These are phyloP conservation scores for Wickerhamiella pararugosa DNA, from an alignment of 1,139 yeast genomes.

Conservation along the genomic window DNA sequence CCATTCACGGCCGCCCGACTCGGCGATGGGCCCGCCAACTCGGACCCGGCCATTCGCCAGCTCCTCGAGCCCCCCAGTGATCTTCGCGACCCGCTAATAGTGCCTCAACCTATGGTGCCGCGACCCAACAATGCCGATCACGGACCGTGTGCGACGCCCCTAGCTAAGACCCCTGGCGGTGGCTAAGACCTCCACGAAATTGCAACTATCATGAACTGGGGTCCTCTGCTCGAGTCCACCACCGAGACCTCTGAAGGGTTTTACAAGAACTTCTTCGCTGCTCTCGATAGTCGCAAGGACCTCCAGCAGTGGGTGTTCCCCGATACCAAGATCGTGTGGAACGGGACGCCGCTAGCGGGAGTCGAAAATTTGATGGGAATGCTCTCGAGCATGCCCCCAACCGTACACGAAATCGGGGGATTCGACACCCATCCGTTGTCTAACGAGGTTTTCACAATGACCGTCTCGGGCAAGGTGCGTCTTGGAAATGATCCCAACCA, in stretches of 20 bases:
- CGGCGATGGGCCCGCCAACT: no score
- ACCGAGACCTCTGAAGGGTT: slow-evolving; percentile 11
- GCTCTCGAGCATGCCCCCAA: slow-evolving; percentile 21
- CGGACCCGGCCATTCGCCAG: no score
- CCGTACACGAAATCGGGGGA: slow-evolving; percentile 22
- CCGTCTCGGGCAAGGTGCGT: slow-evolving; percentile 22
- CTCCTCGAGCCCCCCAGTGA: no score
- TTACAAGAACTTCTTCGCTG: slow-evolving; percentile 9
- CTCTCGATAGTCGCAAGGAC: slow-evolving; percentile 10
- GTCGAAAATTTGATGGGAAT: slow-evolving; percentile 22
- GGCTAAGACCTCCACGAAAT: no score
- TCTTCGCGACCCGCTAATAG: no score
- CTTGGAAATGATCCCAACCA: slow-evolving; percentile 15
- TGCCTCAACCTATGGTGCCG: no score
- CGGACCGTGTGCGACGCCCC: no score
- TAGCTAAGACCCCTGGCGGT: no score
- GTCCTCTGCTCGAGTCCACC: slow-evolving; percentile 12
- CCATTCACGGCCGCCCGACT: no score
- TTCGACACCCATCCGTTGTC: slow-evolving; percentile 26
- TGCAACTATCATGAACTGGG: slow-evolving; percentile 1
- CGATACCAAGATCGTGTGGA: slow-evolving; percentile 25
- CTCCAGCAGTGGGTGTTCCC: slow-evolving; percentile 17
- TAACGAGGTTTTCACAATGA: slow-evolving; percentile 15
- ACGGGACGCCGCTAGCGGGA: slow-evolving; percentile 28
- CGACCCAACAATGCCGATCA: no score